These are phyloP conservation scores for Botrytis fragariae DNA, from an alignment of 2,329 filamentous ascomycete species.

Conservation along the genomic window DNA sequence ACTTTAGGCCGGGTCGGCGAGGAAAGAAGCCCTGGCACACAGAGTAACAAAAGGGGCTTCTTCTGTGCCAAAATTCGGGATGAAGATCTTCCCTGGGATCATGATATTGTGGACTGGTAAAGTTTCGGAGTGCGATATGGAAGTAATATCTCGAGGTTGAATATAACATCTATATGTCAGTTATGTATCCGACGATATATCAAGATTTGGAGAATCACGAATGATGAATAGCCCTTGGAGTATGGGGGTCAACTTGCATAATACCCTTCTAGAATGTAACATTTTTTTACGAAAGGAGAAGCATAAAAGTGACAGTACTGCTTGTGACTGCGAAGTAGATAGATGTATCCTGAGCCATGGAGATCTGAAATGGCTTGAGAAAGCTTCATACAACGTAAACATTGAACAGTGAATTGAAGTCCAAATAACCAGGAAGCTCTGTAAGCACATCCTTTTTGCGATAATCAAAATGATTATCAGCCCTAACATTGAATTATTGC, in stretches of 20 bases:
- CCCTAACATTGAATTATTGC: too few species aligned
- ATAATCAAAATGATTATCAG: too few species aligned
- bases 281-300: background rate
- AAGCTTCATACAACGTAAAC: too few species aligned
- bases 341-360: background rate
- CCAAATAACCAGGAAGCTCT: too few species aligned
- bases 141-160: too few species aligned
- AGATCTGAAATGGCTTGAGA: background rate
- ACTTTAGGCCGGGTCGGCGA: background rate
- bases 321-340: background rate
- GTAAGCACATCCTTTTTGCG: too few species aligned
- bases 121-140: background rate
- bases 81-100: conserved; percentile 22
- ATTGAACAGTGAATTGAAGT: too few species aligned
- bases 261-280: background rate
- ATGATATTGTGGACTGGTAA: background rate
- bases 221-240: background rate
- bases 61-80: conserved; percentile 14
- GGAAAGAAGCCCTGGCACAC: background rate
- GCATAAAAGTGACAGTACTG: background rate
- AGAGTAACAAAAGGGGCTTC: background rate
- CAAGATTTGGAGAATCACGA: background rate
- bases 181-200: too few species aligned
- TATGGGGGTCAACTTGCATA: background rate
- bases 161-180: background rate